phyloP scores from a whole-genome alignment of 2,329 filamentous ascomycete species.

The Apiospora aurea region DNA sequence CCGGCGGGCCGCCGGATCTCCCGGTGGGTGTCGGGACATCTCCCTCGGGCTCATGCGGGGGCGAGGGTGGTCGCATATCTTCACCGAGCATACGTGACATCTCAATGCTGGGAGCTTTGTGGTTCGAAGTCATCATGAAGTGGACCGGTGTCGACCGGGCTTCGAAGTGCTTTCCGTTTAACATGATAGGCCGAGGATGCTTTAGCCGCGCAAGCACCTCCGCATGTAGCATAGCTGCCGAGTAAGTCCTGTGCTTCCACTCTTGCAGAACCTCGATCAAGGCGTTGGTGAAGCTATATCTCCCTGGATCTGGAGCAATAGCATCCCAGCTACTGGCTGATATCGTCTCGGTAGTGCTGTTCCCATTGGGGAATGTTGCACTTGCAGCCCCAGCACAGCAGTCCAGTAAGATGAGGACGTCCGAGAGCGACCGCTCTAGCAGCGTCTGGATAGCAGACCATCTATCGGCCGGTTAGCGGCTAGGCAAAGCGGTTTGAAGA shows the following conservation, averaged over 20 bases:
- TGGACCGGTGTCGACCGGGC: slow-evolving; percentile 66
- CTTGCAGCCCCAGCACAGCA: slow-evolving; percentile 67
- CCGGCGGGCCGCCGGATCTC: slow-evolving; percentile 37
- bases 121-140: slow-evolving; percentile 69
- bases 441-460: slow-evolving; percentile 69
- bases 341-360: slow-evolving; percentile 67
- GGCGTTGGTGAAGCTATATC: slow-evolving; percentile 66
- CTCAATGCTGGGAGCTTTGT: slow-evolving; percentile 65
- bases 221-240: slow-evolving; percentile 67
- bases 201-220: slow-evolving; percentile 67
- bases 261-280: slow-evolving; percentile 66
- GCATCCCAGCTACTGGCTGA: slow-evolving; percentile 69
- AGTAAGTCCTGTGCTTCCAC: slow-evolving; percentile 62
- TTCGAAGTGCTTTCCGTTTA: slow-evolving; percentile 65
- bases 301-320: slow-evolving; percentile 64
- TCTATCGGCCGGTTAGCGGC: slow-evolving; percentile 38
- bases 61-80: slow-evolving; percentile 46
- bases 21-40: slow-evolving; percentile 38
- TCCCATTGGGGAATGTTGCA: slow-evolving; percentile 63
- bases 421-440: slow-evolving; percentile 62
- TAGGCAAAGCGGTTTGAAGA: slow-evolving; percentile 1
- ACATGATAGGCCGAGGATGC: slow-evolving; percentile 63
- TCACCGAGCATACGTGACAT: slow-evolving; percentile 50
- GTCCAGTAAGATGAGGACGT: slow-evolving; percentile 64
- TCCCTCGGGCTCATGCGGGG: slow-evolving; percentile 40